Conservation (phyloP, 352 stramenopile species). For the Lagenidium sp. region DNA sequence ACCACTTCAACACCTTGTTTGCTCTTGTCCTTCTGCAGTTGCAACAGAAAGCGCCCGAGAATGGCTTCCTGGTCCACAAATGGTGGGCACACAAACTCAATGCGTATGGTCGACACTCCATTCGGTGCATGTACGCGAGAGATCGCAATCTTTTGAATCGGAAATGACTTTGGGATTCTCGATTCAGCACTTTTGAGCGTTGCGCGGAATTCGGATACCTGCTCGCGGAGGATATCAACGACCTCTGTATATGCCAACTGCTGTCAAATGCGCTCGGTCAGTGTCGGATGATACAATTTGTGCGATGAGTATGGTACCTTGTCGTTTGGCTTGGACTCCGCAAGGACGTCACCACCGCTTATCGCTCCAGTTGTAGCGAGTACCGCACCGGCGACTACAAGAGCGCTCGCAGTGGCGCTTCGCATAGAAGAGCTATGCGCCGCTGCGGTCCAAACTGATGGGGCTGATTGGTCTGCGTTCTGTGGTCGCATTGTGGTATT, state of each 20-base stretch:
- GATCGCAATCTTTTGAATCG: constrained; percentile 78
- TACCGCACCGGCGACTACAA: too few relatives aligned
- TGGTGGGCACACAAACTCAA: constrained; percentile 69
- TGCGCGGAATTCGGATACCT: constrained; percentile 68
- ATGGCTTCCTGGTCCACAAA: constrained; percentile 74
- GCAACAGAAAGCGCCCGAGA: constrained; percentile 52
- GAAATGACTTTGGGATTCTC: constrained; percentile 64
- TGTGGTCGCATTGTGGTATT: too few relatives aligned
- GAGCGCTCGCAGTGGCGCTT: too few relatives aligned
- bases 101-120: constrained; percentile 74
- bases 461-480: too few relatives aligned
- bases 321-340: too few relatives aligned
- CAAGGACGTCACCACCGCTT: too few relatives aligned
- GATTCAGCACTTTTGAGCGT: constrained; percentile 66
- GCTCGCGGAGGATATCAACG: constrained; percentile 57
- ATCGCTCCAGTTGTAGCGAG: too few relatives aligned
- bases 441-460: too few relatives aligned
- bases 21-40: constrained; percentile 17
- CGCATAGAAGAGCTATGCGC: too few relatives aligned
- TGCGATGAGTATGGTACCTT: too few relatives aligned
- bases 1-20: constrained; percentile 52
- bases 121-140: constrained; percentile 73
- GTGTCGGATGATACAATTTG: too few relatives aligned
- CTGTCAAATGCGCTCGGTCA: constrained; percentile 14
- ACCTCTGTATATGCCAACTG: constrained; percentile 52